Conservation (phyloP, 2,329 filamentous ascomycete species). For the Passalora sequoiae region DNA sequence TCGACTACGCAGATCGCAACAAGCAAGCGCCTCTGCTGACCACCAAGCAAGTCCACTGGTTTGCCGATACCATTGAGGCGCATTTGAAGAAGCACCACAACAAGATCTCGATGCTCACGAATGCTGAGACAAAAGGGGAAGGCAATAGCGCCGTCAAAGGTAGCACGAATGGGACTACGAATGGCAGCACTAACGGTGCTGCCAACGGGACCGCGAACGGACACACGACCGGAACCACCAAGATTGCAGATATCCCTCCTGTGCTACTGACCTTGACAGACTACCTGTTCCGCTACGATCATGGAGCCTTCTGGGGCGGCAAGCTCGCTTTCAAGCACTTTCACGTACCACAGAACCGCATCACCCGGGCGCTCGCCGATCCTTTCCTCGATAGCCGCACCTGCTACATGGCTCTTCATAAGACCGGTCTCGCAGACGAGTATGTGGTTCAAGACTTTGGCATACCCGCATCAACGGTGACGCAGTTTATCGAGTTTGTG, state of each 20-base stretch:
- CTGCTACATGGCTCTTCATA: constrained; percentile 62
- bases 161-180: background rate
- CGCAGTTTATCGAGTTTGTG: constrained; percentile 42
- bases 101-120: constrained; percentile 2
- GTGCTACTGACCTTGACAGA: constrained; percentile 60
- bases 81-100: constrained; percentile 2
- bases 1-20: constrained; percentile 23
- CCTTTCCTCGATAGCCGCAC: constrained; percentile 59
- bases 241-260: constrained; percentile 37
- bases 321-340: constrained; percentile 61
- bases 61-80: constrained; percentile 42
- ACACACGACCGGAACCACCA: constrained; percentile 31
- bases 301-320: constrained; percentile 65
- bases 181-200: background rate
- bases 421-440: constrained; percentile 54
- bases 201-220: background rate
- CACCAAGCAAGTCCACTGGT: constrained; percentile 46
- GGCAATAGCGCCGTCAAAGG: no score
- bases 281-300: constrained; percentile 67
- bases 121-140: constrained; percentile 1
- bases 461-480: constrained; percentile 40
- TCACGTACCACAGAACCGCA: constrained; percentile 57
- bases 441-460: constrained; percentile 63
- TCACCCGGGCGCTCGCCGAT: constrained; percentile 58
- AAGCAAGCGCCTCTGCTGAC: constrained; percentile 35